phyloP scores from a whole-genome alignment of 345 rosid genomes.

The Populus nigra region DNA sequence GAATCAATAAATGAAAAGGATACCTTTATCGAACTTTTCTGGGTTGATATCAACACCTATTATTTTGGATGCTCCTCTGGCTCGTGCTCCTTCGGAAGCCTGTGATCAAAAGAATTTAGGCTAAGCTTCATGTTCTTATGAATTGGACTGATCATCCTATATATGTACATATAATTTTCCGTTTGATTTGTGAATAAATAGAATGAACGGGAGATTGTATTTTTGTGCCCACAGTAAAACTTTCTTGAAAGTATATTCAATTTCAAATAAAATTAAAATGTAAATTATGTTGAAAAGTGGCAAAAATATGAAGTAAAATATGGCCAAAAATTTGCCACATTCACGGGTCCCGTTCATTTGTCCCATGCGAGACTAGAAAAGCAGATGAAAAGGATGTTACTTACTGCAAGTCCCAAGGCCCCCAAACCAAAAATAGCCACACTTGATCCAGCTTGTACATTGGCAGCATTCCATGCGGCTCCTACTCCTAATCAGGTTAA shows the following conservation, averaged over 20 bases:
- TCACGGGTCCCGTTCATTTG: too few species aligned
- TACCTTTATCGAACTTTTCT: conserved; percentile 52
- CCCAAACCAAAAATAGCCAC: conserved; percentile 72
- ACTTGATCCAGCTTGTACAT: conserved; percentile 53
- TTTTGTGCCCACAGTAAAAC: too few species aligned
- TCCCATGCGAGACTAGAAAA: not conserved
- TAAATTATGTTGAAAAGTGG: not conserved
- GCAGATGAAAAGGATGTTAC: not conserved
- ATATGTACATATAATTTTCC: too few species aligned
- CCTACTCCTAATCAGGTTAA: conserved; percentile 47
- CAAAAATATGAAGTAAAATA: not conserved
- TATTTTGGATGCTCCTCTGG: conserved; percentile 59
- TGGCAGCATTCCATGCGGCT: conserved; percentile 65
- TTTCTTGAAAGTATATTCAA: too few species aligned
- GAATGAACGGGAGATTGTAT: not conserved
- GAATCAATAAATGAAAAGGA: not conserved
- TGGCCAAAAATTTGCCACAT: not conserved
- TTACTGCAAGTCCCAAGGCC: conserved; percentile 70
- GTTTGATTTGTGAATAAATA: not conserved
- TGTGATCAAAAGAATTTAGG: conserved; percentile 4
- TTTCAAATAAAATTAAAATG: not conserved
- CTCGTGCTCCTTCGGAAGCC: conserved; percentile 66
- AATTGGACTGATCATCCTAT: too few species aligned
- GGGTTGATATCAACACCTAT: conserved; percentile 59
- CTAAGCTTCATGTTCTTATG: too few species aligned